Base-by-base conservation (phyloP, 2,329 filamentous ascomycete species). In the Aspergillus japonicus region DNA sequence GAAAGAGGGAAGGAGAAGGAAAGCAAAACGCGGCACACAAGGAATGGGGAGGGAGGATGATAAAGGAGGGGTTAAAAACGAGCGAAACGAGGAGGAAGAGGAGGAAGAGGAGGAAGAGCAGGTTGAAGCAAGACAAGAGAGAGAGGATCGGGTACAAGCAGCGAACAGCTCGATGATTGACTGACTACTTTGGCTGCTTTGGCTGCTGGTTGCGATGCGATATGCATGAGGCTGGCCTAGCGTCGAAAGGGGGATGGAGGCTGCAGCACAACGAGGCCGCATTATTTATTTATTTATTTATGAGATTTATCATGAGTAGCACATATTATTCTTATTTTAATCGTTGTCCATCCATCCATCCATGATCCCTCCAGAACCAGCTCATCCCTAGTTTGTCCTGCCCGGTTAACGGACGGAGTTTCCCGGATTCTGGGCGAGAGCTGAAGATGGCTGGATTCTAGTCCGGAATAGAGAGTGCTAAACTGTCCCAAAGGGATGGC, bases 261-360 rank as follows among this genome's bases (percentile, higher is more conserved):
- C 35, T 56, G 61, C 52, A 62, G 26, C 60, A 49, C 50, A 58
- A 57, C 60, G 54, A 57, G 57, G 24, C 44, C 53, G 53, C 44
- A 29, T 55, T 29, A 44, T 29, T 35, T 35, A 12, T 16, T 35
- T 11, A 35, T 35, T 35, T 12, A 1, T 35, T 35, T 12, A 12
- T 10, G n/a, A n/a, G n/a, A n/a, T n/a, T n/a, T 19, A 44, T 19
- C 6, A 8, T 8, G 23, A 23, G 23, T 23, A 23, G 23, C 23
- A 23, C 3, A 23, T 16, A 19, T 16, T 12, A 44, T 44, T 16
- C 6, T 44, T 19, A 44, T 16, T 16, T 44, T 16, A 6, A 10
- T 35, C 33, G 19, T 16, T 3, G 16, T 19, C n/a, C 16, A 19
- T 44, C 5, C n/a, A 44, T 16, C 16, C 14, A 44, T n/a, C 39